phyloP scores from a whole-genome alignment of 1,139 yeast genomes.

The Tardiomyces blankii region DNA sequence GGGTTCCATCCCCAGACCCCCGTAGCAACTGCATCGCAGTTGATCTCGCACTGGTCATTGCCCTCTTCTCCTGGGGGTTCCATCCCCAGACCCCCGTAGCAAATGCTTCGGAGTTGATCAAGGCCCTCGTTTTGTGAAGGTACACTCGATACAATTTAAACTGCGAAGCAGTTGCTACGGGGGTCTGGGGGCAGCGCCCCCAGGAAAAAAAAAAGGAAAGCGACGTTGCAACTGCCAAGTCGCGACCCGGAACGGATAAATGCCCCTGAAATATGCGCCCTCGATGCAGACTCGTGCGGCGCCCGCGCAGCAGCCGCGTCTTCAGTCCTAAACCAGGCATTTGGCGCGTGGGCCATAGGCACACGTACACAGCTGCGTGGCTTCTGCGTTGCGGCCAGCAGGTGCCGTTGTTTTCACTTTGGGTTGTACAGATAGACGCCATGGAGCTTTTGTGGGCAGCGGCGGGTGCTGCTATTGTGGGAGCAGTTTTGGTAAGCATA shows the following conservation, averaged over 20 bases:
- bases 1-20: too few relatives aligned
- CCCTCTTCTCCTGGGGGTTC: too few relatives aligned
- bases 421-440: background rate
- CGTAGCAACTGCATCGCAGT: too few relatives aligned
- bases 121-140: too few relatives aligned
- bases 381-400: background rate
- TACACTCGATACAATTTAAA: too few relatives aligned
- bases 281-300: background rate
- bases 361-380: background rate
- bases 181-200: too few relatives aligned
- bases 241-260: background rate
- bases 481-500: background rate
- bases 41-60: too few relatives aligned
- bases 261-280: background rate
- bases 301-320: background rate
- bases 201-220: background rate
- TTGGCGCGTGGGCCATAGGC: background rate
- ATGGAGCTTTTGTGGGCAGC: background rate
- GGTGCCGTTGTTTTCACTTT: background rate
- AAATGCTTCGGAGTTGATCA: too few relatives aligned
- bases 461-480: background rate
- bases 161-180: background rate
- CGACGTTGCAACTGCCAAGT: background rate
- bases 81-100: too few relatives aligned
- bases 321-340: background rate